These are phyloP conservation scores for Oryza rufipogon DNA, from an alignment of 176 grass and related monocot species.

Conservation along the genomic window DNA sequence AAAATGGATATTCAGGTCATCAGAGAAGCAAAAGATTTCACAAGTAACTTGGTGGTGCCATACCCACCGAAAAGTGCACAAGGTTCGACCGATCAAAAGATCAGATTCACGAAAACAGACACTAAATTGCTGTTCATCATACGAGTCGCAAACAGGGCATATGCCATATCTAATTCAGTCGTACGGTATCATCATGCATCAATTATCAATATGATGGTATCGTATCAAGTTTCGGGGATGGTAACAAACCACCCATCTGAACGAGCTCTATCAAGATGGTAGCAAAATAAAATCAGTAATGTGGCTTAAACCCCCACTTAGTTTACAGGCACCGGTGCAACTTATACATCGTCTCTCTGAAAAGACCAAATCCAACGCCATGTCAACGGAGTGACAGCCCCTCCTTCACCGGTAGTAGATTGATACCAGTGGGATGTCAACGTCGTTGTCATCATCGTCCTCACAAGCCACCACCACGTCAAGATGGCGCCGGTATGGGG, in stretches of 20 bases:
- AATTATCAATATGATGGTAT: background rate
- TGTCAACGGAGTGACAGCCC: background rate
- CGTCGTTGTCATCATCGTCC: slow-evolving; percentile 84
- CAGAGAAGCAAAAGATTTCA: background rate
- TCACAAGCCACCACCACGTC: slow-evolving; percentile 84
- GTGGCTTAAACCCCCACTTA: slow-evolving; percentile 3
- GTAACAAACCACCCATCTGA: slow-evolving; percentile 12
- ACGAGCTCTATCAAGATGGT: slow-evolving; percentile 30
- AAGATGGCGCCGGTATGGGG: slow-evolving; percentile 63
- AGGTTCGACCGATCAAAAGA: background rate
- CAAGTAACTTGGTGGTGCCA: background rate
- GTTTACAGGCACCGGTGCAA: slow-evolving; percentile 1
- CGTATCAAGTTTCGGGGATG: background rate
- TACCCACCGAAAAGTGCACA: background rate
- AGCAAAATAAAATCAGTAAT: slow-evolving; percentile 17
- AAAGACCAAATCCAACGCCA: background rate
- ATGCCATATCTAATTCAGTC: background rate
- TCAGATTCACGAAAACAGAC: background rate
- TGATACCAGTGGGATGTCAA: slow-evolving; percentile 81
- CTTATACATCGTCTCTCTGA: background rate
- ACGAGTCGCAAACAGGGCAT: background rate
- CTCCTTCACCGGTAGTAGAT: slow-evolving; percentile 68
- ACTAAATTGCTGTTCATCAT: background rate
- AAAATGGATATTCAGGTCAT: background rate
- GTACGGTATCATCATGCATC: background rate